phyloP scores from a whole-genome alignment of 345 rosid genomes.

The Erucastrum elatum region DNA sequence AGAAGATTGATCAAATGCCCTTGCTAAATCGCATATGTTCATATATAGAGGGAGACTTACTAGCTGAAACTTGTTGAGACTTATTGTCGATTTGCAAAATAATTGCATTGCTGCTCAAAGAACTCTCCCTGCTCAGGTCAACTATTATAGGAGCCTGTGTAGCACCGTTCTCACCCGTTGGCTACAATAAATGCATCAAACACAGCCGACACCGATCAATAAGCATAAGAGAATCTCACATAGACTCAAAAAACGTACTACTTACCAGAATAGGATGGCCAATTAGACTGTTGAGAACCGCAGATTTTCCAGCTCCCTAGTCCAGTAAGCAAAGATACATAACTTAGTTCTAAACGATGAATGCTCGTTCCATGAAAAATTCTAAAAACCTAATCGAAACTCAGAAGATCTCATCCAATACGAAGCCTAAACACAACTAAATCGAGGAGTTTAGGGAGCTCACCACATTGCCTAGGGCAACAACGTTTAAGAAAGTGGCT shows the following conservation, averaged over 20 bases:
- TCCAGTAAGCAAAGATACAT: constrained; percentile 22
- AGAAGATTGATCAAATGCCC: constrained; percentile 6
- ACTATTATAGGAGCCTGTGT: constrained; percentile 89
- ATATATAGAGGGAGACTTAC: constrained; percentile 44
- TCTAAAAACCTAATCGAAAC: neutral
- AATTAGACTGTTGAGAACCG: constrained; percentile 82
- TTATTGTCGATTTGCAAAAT: constrained; percentile 83
- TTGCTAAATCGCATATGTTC: constrained; percentile 17
- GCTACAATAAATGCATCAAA: neutral
- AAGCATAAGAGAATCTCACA: constrained; percentile 8
- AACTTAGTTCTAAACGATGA: neutral
- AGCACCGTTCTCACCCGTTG: constrained; percentile 99
- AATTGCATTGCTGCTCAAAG: constrained; percentile 76
- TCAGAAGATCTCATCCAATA: neutral
- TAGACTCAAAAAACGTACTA: constrained; percentile 5
- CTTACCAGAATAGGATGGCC: constrained; percentile 97
- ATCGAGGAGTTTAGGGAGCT: constrained; percentile 39
- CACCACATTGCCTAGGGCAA: constrained; percentile 87
- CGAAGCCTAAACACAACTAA: neutral
- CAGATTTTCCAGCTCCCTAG: constrained; percentile 99
- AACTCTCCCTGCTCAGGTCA: constrained; percentile 67
- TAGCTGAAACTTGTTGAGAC: constrained; percentile 93
- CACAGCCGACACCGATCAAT: constrained; percentile 14
- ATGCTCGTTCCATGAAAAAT: neutral
- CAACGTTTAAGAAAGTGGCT: constrained; percentile 77